Conservation (phyloP, 768 basidiomycete species). For the Lentinula detonsa region DNA sequence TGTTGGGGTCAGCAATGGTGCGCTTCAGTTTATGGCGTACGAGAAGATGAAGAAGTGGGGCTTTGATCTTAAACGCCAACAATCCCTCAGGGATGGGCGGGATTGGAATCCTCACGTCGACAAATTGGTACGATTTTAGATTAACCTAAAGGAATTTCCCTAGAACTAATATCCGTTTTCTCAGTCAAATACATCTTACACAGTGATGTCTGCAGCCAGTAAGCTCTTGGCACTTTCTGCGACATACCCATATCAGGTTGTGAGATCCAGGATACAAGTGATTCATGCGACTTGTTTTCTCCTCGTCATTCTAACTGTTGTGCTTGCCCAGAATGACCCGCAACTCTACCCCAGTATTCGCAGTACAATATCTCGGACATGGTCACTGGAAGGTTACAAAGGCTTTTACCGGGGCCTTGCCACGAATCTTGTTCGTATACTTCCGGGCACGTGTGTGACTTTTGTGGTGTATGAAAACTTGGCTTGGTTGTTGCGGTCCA, state of each 20-base stretch:
- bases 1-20: conserved; percentile 91
- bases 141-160: neutral
- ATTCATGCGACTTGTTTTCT: conserved; percentile 13
- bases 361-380: conserved; percentile 74
- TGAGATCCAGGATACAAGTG: conserved; percentile 91
- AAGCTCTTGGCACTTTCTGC: conserved; percentile 77
- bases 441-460: conserved; percentile 96
- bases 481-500: conserved; percentile 72
- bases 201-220: conserved; percentile 85
- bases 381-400: conserved; percentile 66
- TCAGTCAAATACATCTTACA: conserved; percentile 89
- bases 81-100: conserved; percentile 53
- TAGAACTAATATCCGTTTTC: neutral
- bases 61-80: conserved; percentile 69
- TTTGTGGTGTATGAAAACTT: conserved; percentile 97
- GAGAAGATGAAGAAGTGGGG: conserved; percentile 94
- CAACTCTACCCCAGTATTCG: conserved; percentile 81
- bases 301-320: neutral
- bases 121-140: conserved; percentile 65
- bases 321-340: neutral
- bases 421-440: conserved; percentile 88
- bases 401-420: conserved; percentile 96
- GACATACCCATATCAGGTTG: conserved; percentile 97
- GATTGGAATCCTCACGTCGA: conserved; percentile 70
- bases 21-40: conserved; percentile 93